Base-by-base conservation (phyloP, 768 basidiomycete species). In the Saitozyma podzolica region DNA sequence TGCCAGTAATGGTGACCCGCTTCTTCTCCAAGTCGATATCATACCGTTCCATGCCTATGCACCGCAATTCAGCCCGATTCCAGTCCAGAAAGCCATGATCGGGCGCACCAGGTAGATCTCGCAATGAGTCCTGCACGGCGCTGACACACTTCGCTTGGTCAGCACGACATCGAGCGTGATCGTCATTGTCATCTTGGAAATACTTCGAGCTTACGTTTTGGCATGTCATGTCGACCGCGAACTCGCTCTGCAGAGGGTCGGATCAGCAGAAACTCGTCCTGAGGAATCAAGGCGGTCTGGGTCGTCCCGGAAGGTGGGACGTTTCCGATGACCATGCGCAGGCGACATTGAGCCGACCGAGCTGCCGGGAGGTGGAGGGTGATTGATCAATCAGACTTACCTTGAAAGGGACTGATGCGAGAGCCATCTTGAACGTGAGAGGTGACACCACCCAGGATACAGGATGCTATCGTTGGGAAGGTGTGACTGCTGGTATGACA, bases 211-310 rank as follows among this genome's bases (percentile, higher is more conserved):
- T 61, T 41, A 77, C 75, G 40, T 65, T 73, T 61, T 79, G 73
- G 53, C 78, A 79, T 4, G 78, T 79, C 78, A 79, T 79, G 59
- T 79, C 78, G 47, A 79, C 78, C 48, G 78, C 78, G 54, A 79
- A 79, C 57, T 79, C 78, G 64, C 76, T 78, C 78, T 79, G n/a
- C n/a, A n/a, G 45, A 6, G 5, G 29, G 29, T 29, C 29, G 40
- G 13, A 17, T 62, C 54, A 66, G 59, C 56, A 54, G 39, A 14
- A 43, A 14, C 29, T 29, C 29, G 29, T 29, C 29, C 5, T 5
- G 29, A 5, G 5, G 2, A 29, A 29, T 29, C 29, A 29, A 29
- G 29, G 29, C 29, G n/a, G n/a, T n/a, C n/a, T n/a, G n/a, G n/a
- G n/a, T n/a, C n/a, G n/a, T n/a, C n/a, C n/a, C n/a, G n/a, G n/a